Evolutionary conservation across 148 eudicot genomes (phyloP), one percentile per base, ranked within the genome.

Genomic region (Spergularia bocconei): DNA sequence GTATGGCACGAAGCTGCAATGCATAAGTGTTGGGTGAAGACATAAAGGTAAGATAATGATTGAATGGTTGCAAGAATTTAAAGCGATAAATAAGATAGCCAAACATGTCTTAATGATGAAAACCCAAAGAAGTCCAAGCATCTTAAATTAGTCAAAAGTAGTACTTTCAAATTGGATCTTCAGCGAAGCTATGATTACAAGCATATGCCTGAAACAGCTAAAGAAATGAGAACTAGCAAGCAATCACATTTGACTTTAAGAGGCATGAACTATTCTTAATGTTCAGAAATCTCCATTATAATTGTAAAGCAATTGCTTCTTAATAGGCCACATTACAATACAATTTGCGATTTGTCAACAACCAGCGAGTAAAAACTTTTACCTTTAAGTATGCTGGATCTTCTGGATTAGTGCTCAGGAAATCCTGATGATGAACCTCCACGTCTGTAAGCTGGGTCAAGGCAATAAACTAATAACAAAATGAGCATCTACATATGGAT

Each of bases 1-100:
- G 93, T 80, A 96, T 89, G 36, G 94, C 99, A 72, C 82, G 91
- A 75, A 92, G 86, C 99, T 96, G 87, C 25, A 47, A 73, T 11
- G 58, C 48, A 53, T 57, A 39, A 62, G 39, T 33, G 29, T 51
- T 53, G 6, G 10, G 39, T 13, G 13, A 48, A 17, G 17, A 61
- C 53, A 16, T 25, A 54, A 56, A 62, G 54, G 33, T 20, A 19
- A 52, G 69, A 12, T 14, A 23, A 29, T 0, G 2, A 20, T 53
- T 39, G 63, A 13, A 25, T 54, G 23, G 63, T 11, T 63, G 51
- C 5, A 33, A 63, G 17, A 11, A 13, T 54, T 67, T 67, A 67
- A 67, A 29, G 41, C 12, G 7, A 67, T 21, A 67, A 20, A 19
- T 44, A 47, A 7, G 44, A 25, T 53, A 15, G 48, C 50, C 13